Evolutionary conservation across 352 stramenopile genomes (phyloP), one percentile per base, ranked within the genome.

Genomic region (Phytophthora hibernalis): DNA sequence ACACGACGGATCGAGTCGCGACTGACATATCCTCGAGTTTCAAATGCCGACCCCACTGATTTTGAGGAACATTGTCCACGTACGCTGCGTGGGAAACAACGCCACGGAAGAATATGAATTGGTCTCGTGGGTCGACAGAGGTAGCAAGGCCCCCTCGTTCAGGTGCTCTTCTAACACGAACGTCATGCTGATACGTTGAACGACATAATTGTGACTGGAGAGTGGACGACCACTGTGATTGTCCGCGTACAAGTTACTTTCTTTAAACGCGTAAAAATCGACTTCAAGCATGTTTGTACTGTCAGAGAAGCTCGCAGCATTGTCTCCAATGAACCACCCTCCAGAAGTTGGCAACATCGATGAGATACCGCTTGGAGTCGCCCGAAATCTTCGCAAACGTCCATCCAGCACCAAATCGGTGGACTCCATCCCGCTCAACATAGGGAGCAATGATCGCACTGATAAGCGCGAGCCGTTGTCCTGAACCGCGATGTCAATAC

Each of bases 361-460:
- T 22, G 65, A 61, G 12, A 70, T 30, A n/a, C 70, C 74, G 31
- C 71, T 61, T 0, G 70, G 73, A 18, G 74, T 68, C 33, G 58
- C 61, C 9, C 58, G 64, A 43, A 78, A 81, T 37, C 76, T 55
- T n/a, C 69, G 73, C 28, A 66, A 45, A 1, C 38, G 48, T 28
- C 62, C 65, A 43, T 81, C 73, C 31, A 78, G 38, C 5, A 71
- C 31, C 52, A 80, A 50, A 15, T 72, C 49, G 18, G 55, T 65
- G 12, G 56, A 33, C 18, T 44, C 26, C 12, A 54, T 21, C 13
- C 49, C 44, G 6, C 3, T 44, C 10, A 47, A 6, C 7, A 53
- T n/a, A 12, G 47, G 42, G 3, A 69, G 40, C 28, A 61, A 43
- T 33, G 59, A 74, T 1, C 50, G 21, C 11, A 72, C 16, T 1